Percentiles rank a stretch among this genome's conserved stretches.
Conservation (phyloP, 2,329 filamentous ascomycete genomes). For the Harringtonia lauricola region DNA sequence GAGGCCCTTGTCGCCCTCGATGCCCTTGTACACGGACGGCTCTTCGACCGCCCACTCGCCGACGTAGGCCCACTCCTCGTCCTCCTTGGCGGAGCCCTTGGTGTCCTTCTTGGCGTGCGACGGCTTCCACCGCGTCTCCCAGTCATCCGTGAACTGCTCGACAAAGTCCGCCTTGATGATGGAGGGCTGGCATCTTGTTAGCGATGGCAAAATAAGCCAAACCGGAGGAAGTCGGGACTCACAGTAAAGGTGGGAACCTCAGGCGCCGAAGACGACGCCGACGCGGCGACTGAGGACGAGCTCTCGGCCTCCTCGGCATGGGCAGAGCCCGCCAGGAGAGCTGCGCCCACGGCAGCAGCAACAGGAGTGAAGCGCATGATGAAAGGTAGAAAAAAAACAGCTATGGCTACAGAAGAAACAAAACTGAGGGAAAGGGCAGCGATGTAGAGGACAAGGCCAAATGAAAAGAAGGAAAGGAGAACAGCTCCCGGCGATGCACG, state of each 20-base stretch:
- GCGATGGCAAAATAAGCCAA: too few species aligned
- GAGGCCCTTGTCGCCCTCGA: constrained; percentile 90
- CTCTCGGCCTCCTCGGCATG: constrained; percentile 52
- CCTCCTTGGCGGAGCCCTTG: constrained; percentile 59
- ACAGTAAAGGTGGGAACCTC: constrained; percentile 81
- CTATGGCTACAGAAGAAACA: background rate
- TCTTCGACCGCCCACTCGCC: constrained; percentile 97
- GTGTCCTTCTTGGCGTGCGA: constrained; percentile 94
- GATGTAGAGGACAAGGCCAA: background rate
- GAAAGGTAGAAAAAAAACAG: background rate
- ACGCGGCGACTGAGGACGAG: constrained; percentile 27
- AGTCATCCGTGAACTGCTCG: constrained; percentile 96
- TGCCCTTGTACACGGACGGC: constrained; percentile 79
- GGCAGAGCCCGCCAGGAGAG: constrained; percentile 59
- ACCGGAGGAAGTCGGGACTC: too few species aligned
- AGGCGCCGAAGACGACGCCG: constrained; percentile 19
- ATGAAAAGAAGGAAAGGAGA: background rate
- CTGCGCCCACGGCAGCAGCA: constrained; percentile 65
- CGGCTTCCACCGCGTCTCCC: constrained; percentile 86
- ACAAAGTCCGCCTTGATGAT: constrained; percentile 86
- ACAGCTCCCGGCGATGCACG: background rate
- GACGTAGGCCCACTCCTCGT: constrained; percentile 95
- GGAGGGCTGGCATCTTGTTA: constrained; percentile 52
- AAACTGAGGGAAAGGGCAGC: background rate
- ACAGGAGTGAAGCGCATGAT: constrained; percentile 79